Evolutionary conservation across 495 filamentous ascomycete species (phyloP).

Genomic region (Xylaria longipes): DNA sequence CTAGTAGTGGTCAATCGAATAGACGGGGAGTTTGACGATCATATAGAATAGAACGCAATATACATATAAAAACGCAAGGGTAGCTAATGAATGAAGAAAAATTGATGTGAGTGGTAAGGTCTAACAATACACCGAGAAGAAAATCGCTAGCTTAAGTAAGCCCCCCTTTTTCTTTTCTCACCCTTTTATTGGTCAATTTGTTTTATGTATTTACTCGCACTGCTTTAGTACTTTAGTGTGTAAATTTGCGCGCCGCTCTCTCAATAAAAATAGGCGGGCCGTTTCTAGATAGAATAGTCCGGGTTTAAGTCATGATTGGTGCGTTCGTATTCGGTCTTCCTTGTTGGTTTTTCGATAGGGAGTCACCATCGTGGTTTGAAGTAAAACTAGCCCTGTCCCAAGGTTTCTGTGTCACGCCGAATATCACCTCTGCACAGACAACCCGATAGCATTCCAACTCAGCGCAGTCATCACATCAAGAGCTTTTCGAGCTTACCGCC

Average conservation of each 20-base stretch:
- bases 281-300: not conserved
- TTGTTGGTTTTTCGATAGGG: not conserved
- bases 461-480: not conserved
- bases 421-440: not conserved
- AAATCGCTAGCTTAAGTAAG: no score
- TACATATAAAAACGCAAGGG: no score
- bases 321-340: not conserved
- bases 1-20: no score
- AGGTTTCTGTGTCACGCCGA: slow-evolving; percentile 3
- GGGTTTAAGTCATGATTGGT: not conserved
- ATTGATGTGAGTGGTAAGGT: no score
- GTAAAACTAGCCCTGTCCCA: not conserved
- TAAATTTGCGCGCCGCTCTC: not conserved
- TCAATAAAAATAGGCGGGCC: not conserved
- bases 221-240: no score
- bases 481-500: not conserved
- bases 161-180: no score
- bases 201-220: no score
- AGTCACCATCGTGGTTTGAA: not conserved
- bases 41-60: no score
- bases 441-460: not conserved
- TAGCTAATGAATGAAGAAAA: no score
- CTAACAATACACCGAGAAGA: no score
- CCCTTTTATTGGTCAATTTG: no score
- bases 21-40: no score